These are phyloP conservation scores for Lignosus rhinocerotis DNA, from an alignment of 1,284 basidiomycete genomes.

Conservation along the genomic window DNA sequence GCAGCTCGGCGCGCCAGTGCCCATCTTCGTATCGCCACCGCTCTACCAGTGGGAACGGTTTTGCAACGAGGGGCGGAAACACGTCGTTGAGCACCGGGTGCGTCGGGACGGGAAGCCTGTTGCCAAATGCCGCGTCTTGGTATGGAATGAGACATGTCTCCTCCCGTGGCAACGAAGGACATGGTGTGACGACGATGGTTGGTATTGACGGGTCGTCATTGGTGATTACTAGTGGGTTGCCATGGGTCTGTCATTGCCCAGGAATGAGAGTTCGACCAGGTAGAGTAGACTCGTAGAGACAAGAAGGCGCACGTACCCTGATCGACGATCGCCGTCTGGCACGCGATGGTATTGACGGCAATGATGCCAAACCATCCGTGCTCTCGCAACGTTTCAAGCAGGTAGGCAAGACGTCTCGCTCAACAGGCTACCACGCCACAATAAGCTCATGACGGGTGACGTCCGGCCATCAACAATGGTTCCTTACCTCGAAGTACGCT, in stretches of 20 bases:
- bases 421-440: conserved; percentile 9
- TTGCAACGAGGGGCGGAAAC: conserved; percentile 43
- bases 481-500: conserved; percentile 17
- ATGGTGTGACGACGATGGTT: conserved; percentile 52
- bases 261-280: not conserved
- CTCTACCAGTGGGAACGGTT: conserved; percentile 34
- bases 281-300: not conserved
- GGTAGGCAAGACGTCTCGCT: conserved; percentile 17
- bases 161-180: conserved; percentile 39
- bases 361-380: conserved; percentile 1
- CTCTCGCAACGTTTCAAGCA: conserved; percentile 6
- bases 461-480: not conserved
- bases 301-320: conserved; percentile 4
- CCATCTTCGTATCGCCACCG: conserved; percentile 52
- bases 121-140: conserved; percentile 55
- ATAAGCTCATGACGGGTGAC: not conserved
- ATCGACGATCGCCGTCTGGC: conserved; percentile 17
- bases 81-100: conserved; percentile 49
- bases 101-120: conserved; percentile 50
- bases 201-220: conserved; percentile 42
- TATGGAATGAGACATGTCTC: conserved; percentile 48
- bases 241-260: conserved; percentile 7
- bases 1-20: conserved; percentile 53
- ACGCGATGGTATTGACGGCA: conserved; percentile 9
- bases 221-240: conserved; percentile 20